Evolutionary conservation across 352 stramenopile genomes (phyloP), one percentile per base, ranked within the genome.

Genomic region (Paralagenidium karlingii): DNA sequence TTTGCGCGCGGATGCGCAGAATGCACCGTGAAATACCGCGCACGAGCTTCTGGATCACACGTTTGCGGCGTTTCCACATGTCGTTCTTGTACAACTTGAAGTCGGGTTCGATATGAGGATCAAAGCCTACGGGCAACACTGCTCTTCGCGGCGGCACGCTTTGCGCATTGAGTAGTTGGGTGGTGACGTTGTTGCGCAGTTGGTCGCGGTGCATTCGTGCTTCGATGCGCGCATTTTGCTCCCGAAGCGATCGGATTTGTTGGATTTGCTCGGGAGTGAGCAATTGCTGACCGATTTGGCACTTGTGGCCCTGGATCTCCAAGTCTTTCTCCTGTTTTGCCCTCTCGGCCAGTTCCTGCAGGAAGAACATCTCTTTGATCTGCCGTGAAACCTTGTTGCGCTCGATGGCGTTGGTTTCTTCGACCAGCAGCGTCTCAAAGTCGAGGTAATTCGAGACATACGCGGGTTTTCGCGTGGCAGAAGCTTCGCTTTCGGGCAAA

Each of bases 81-180:
- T 94, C 79, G 45, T 93, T 94, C 55, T 85, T 83, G 58, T 91
- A 84, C 20, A 47, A 44, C 42, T 94, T 91, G 40, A 87, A 96
- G 34, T 91, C 73, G 0, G 69, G 67, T 6, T 26, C 29, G 41
- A 68, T 55, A 6, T 36, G 36, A 1, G 56, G 44, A 24, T 43
- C 25, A 21, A 66, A 75, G 24, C 75, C 51, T 3, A 56, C 73
- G 7, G 69, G 65, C 12, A 88, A 49, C 28, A 42, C 39, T 0
- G 47, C 60, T 18, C 57, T 52, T 7, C 55, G 51, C 3, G 62
- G 60, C 13, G 55, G 47, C 9, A 38, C 49, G 1, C 58, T 56
- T 16, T 58, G 55, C 21, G 51, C 31, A 24, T 60, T 63, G 28
- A 63, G 69, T 22, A 40, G 49, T 21, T 58, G 41, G 15, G 54